phyloP scores from a whole-genome alignment of 345 rosid species.

The Fremontodendron californicum region DNA sequence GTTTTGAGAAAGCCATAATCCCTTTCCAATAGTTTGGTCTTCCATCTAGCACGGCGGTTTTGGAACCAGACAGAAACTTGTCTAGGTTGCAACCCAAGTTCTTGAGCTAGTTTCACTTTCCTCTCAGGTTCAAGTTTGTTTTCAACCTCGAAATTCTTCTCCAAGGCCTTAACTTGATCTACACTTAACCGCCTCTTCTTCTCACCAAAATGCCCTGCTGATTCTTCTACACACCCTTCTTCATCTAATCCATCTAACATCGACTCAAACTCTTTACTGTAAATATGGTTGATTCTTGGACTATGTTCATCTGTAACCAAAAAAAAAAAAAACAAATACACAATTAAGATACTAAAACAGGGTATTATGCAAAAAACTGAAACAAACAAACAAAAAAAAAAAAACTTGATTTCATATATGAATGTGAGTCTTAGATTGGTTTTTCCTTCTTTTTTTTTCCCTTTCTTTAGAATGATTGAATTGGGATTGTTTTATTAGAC shows the following conservation, averaged over 20 bases:
- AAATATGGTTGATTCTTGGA: slow-evolving; percentile 51
- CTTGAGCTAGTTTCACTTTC: slow-evolving; percentile 72
- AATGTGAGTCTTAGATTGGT: not conserved
- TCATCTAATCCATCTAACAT: slow-evolving; percentile 81
- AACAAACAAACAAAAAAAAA: not conserved
- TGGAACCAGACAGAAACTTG: slow-evolving; percentile 92
- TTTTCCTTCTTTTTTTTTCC: not conserved
- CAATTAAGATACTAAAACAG: slow-evolving; percentile 3
- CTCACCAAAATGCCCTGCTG: slow-evolving; percentile 49
- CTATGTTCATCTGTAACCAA: slow-evolving; percentile 55
- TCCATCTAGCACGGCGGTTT: slow-evolving; percentile 86
- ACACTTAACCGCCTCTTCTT: slow-evolving; percentile 73
- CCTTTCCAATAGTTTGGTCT: slow-evolving; percentile 69
- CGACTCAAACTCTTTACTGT: slow-evolving; percentile 59
- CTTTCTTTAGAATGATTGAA: not conserved
- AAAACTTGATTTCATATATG: not conserved
- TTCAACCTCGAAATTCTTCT: too few species aligned
- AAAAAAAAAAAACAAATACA: slow-evolving; percentile 4
- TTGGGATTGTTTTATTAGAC: slow-evolving; percentile 27
- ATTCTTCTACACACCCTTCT: slow-evolving; percentile 70
- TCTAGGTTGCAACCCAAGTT: slow-evolving; percentile 75
- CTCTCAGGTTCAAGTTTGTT: slow-evolving; percentile 82
- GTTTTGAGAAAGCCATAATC: slow-evolving; percentile 57
- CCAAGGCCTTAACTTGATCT: too few species aligned
- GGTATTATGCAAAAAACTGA: not conserved